Evolutionary conservation across 1,284 basidiomycete genomes (phyloP).

Genomic region (Sanghuangporus weigelae): DNA sequence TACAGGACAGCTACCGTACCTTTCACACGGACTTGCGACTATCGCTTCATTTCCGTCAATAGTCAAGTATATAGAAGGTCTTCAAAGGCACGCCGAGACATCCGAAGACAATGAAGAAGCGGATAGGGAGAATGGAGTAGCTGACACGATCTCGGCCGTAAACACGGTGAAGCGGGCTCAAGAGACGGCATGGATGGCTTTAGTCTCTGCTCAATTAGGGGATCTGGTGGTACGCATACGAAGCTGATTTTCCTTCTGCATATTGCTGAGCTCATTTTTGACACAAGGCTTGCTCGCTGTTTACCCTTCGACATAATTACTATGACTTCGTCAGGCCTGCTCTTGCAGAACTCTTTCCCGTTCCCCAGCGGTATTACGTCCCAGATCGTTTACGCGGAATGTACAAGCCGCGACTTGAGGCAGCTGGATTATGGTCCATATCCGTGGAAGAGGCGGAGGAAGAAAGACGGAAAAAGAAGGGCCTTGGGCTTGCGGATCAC

Average conservation of each 20-base stretch:
- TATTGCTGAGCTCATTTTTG: background rate
- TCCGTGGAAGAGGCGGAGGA: conserved; percentile 41
- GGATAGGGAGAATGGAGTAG: conserved; percentile 11
- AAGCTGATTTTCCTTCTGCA: background rate
- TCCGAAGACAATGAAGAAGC: conserved; percentile 4
- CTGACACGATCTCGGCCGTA: conserved; percentile 38
- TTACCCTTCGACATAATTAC: conserved; percentile 60
- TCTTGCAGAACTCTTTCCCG: conserved; percentile 50
- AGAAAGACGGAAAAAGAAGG: conserved; percentile 24
- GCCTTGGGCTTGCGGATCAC: conserved; percentile 31
- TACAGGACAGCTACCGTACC: conserved; percentile 64
- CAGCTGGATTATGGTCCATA: conserved; percentile 56
- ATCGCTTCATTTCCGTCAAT: conserved; percentile 56
- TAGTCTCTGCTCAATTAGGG: conserved; percentile 61
- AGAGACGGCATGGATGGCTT: conserved; percentile 54
- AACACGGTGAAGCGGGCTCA: conserved; percentile 43
- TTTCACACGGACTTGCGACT: conserved; percentile 49
- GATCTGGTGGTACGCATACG: conserved; percentile 57
- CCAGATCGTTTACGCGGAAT: conserved; percentile 55
- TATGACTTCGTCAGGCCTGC: conserved; percentile 45
- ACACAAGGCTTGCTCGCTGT: conserved; percentile 49
- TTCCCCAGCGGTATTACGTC: conserved; percentile 71
- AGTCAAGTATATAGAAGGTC: conserved; percentile 50
- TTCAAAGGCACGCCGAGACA: conserved; percentile 30
- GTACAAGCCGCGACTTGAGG: conserved; percentile 53